phyloP scores from a whole-genome alignment of 768 basidiomycete species.

The Mycena vulgaris region DNA sequence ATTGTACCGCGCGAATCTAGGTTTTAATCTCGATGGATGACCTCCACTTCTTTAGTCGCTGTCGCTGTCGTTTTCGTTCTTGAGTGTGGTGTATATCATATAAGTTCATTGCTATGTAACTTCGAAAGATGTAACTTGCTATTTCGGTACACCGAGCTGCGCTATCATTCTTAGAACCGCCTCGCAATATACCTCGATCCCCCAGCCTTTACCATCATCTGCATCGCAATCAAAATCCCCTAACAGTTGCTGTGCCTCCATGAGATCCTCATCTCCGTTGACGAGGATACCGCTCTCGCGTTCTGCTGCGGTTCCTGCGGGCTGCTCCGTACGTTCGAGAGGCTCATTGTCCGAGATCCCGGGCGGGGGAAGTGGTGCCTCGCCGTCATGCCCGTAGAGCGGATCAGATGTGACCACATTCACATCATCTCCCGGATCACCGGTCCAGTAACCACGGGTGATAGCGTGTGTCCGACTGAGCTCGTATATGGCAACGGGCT shows the following conservation, averaged over 20 bases:
- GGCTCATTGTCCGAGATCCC: slow-evolving; percentile 9
- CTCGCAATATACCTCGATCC: slow-evolving; percentile 18
- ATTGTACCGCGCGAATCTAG: too few relatives aligned
- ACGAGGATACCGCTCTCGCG: slow-evolving; percentile 28
- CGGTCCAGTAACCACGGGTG: neutral
- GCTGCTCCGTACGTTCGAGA: slow-evolving; percentile 8
- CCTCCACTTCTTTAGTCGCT: too few relatives aligned
- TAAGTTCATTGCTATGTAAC: too few relatives aligned
- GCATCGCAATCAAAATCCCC: slow-evolving; percentile 12
- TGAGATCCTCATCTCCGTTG: slow-evolving; percentile 39
- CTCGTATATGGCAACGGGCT: too few relatives aligned
- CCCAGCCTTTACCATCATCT: slow-evolving; percentile 24
- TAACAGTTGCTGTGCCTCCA: slow-evolving; percentile 16
- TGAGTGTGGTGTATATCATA: too few relatives aligned
- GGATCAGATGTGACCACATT: neutral
- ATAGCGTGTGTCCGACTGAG: neutral
- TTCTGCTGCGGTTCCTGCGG: slow-evolving; percentile 4
- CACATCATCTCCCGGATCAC: too few relatives aligned
- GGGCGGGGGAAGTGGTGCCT: slow-evolving; percentile 12
- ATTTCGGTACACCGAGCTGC: too few relatives aligned
- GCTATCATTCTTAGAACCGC: slow-evolving; percentile 12
- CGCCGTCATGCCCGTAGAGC: neutral
- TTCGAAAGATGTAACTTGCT: too few relatives aligned
- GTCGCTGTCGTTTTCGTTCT: too few relatives aligned
- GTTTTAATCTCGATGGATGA: too few relatives aligned